Base-by-base conservation (phyloP, 2,329 filamentous ascomycete genomes). In the Arthrobotrys entomopaga region DNA sequence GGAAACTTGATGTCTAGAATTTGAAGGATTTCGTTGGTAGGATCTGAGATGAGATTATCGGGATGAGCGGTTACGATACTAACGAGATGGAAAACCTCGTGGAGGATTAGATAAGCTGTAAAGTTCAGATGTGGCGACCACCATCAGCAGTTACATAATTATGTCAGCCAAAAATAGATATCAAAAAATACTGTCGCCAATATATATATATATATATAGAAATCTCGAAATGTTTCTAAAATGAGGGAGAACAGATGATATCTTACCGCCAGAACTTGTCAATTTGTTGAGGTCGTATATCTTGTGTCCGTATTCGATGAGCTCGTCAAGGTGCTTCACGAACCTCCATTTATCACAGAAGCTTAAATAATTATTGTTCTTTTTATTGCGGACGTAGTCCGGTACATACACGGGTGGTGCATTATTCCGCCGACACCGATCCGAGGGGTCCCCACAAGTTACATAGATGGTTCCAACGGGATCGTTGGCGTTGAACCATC, bases 41-140 rank as follows among this genome's bases (percentile, higher is more conserved):
- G 48, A 6, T 8, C 8, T 3, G 6, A 11, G 24, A 13, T 29
- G 11, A 48, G 8, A 29, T 22, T 13, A 29, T 66, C 63, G 8
- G 3, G 10, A n/a, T 66, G 63, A 8, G 63, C 29, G 2, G 16
- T 52, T 15, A 53, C 42, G 10, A 56, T 58, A 5, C 50, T 29
- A 7, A 26, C 16, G 1, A 50, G 22, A 40, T 66, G 63, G 10
- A 66, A 43, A 46, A 66, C 29, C 22, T 58, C 40, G 6, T 66
- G 63, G 0, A 66, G 1, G n/a, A 66, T 24, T 19, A 43, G 2
- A n/a, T 16, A 48, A 11, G 24, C 56, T 60, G 19, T 11, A 6
- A 16, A 20, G 29, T 29, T 16, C 1, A 29, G 3, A n/a, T n/a
- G n/a, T n/a, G n/a, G n/a, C n/a, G n/a, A n/a, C n/a, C n/a, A n/a